These are phyloP conservation scores for Xylariomycetidae sp. DNA, from an alignment of 2,329 filamentous ascomycete genomes.

Conservation along the genomic window DNA sequence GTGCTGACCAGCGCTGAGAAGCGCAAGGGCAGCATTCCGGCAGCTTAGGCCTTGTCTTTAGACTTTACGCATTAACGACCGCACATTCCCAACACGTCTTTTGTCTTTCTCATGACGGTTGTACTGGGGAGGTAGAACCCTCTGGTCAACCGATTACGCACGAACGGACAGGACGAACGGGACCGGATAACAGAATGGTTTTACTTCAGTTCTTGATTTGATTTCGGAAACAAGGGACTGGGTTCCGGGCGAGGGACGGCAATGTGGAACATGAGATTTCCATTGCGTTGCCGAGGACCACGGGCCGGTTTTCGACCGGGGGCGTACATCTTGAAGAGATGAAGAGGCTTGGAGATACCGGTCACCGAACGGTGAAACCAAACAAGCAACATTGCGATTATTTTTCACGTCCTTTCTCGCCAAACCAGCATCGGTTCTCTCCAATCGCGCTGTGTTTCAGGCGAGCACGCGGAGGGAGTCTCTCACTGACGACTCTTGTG, in stretches of 20 bases:
- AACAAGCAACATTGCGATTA: conserved; percentile 12
- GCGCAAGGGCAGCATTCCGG: conserved; percentile 58
- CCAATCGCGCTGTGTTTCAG: conserved; percentile 20
- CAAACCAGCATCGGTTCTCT: conserved; percentile 17
- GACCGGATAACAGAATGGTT: conserved; percentile 21
- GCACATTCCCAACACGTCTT: conserved; percentile 25
- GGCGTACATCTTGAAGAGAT: conserved; percentile 12
- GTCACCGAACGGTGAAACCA: conserved; percentile 7
- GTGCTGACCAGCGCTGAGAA: conserved; percentile 87
- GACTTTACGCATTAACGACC: conserved; percentile 23
- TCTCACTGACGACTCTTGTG: conserved; percentile 27
- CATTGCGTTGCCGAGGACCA: conserved; percentile 15
- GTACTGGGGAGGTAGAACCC: conserved; percentile 24
- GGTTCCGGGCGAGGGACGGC: conserved; percentile 9
- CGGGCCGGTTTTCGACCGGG: conserved; percentile 8
- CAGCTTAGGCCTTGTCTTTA: conserved; percentile 19
- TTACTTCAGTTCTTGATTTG: conserved; percentile 19
- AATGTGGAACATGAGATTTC: conserved; percentile 11
- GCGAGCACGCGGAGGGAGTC: conserved; percentile 15
- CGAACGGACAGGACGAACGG: conserved; percentile 21
- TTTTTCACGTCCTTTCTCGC: conserved; percentile 22
- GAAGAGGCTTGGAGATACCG: conserved; percentile 16
- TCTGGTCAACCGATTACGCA: conserved; percentile 17
- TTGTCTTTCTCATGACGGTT: conserved; percentile 21
- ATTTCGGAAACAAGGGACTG: conserved; percentile 15